phyloP scores from a whole-genome alignment of 306 rosid species.

The Cercis canadensis region DNA sequence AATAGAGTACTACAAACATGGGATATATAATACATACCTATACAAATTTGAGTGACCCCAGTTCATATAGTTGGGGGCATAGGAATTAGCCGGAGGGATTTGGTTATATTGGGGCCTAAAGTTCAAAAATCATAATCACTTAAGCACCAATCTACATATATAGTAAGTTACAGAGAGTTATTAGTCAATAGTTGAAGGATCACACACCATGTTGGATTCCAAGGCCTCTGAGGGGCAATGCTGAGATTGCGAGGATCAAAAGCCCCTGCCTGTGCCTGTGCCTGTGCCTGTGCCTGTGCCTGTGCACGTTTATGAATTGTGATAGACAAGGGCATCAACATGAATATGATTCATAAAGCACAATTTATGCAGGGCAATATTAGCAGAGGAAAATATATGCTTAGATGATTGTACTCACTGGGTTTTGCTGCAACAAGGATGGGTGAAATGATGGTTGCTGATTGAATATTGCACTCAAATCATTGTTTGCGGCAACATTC shows the following conservation, averaged over 20 bases:
- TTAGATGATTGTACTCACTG: constrained; percentile 6
- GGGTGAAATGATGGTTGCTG: background rate
- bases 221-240: background rate
- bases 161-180: background rate
- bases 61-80: background rate
- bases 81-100: background rate
- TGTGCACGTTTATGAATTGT: too few species aligned
- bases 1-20: constrained; percentile 1
- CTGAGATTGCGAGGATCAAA: background rate
- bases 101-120: background rate
- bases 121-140: constrained; percentile 16
- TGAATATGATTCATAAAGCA: background rate
- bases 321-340: background rate
- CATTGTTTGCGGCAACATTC: background rate
- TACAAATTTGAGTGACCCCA: background rate
- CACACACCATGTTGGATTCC: constrained; percentile 17
- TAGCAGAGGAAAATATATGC: background rate
- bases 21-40: constrained; percentile 20
- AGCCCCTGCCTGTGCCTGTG: background rate
- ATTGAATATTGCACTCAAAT: background rate
- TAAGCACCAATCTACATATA: background rate
- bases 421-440: background rate
- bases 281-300: constrained; percentile 1
- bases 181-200: too few species aligned
- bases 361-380: background rate